A percentile compares a stretch with the other conserved stretches of the same genome.
Conservation (phyloP, 345 rosid genomes). For the Eucalyptus victrix region DNA sequence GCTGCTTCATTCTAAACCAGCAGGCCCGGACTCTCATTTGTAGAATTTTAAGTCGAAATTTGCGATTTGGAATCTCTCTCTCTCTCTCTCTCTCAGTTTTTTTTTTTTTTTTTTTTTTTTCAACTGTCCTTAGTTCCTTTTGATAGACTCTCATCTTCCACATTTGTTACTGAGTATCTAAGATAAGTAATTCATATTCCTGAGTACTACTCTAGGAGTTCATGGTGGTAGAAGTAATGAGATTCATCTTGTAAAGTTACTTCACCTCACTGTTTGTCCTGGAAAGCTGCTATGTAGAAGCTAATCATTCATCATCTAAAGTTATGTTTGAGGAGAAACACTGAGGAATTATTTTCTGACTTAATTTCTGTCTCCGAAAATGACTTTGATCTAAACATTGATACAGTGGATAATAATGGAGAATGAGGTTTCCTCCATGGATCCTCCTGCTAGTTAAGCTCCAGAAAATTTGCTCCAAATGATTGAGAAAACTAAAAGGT, state of each 20-base stretch:
- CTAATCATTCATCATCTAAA: not conserved
- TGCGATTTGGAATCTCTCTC: not conserved
- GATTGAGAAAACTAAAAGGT: not conserved
- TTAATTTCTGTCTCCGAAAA: not conserved
- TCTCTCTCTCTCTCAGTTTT: not conserved
- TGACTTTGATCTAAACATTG: not conserved
- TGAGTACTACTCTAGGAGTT: not conserved
- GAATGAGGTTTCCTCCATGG: not conserved
- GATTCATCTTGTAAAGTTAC: not conserved
- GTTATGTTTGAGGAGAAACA: not conserved
- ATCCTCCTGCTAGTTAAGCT: not conserved
- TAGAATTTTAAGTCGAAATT: not conserved
- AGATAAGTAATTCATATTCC: not conserved
- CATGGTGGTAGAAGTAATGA: not conserved
- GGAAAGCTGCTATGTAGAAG: not conserved
- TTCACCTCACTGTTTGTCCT: not conserved
- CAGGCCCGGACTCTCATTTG: slow-evolving; percentile 30
- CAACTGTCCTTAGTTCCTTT: not conserved
- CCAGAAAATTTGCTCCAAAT: not conserved
- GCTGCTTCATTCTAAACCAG: slow-evolving; percentile 63
- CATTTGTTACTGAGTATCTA: not conserved
- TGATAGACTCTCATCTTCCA: not conserved
- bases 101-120: not conserved
- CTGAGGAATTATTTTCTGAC: not conserved
- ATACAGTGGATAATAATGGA: not conserved